A percentile compares a stretch with the other conserved stretches of the same genome.
Evolutionary conservation across 2,329 filamentous ascomycete species (phyloP).

Genomic region (Tothia fuscella): DNA sequence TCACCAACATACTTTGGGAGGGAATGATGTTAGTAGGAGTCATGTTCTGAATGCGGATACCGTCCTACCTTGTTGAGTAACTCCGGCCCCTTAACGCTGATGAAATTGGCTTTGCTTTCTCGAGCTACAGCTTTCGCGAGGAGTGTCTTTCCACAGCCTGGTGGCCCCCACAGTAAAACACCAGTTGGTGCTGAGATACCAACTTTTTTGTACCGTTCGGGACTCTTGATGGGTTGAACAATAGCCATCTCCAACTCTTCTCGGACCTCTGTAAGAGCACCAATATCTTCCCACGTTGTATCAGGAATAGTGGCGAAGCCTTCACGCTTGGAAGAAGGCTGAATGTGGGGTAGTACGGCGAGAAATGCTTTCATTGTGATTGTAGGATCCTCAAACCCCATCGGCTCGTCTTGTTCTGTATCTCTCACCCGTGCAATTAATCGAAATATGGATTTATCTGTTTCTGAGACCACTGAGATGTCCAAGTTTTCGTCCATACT

Average conservation of each 20-base stretch:
- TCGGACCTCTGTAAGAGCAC: slow-evolving; percentile 68
- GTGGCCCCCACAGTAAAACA: slow-evolving; percentile 90
- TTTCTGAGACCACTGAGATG: slow-evolving; percentile 13
- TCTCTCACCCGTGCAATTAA: slow-evolving; percentile 40
- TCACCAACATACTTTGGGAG: slow-evolving; percentile 68
- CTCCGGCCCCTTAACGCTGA: slow-evolving; percentile 93
- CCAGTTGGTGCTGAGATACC: slow-evolving; percentile 75
- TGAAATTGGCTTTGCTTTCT: slow-evolving; percentile 93
- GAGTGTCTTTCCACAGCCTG: slow-evolving; percentile 92
- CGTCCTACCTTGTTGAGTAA: slow-evolving; percentile 65
- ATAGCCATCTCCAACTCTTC: slow-evolving; percentile 75
- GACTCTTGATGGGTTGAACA: slow-evolving; percentile 76
- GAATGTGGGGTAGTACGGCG: slow-evolving; percentile 59
- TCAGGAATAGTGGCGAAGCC: slow-evolving; percentile 91
- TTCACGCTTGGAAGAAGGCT: slow-evolving; percentile 77
- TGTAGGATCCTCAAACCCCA: slow-evolving; percentile 41
- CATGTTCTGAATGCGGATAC: background rate
- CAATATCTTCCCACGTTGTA: slow-evolving; percentile 87
- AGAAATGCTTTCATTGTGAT: slow-evolving; percentile 61
- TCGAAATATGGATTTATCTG: slow-evolving; percentile 23
- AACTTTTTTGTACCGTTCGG: slow-evolving; percentile 61
- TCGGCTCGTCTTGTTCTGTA: slow-evolving; percentile 38
- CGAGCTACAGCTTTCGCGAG: slow-evolving; percentile 94
- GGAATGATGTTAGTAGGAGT: background rate
- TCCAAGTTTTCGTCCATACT: slow-evolving; percentile 14